Evolutionary conservation across 2,329 filamentous ascomycete genomes (phyloP).

Genomic region (Volutella citrinella): DNA sequence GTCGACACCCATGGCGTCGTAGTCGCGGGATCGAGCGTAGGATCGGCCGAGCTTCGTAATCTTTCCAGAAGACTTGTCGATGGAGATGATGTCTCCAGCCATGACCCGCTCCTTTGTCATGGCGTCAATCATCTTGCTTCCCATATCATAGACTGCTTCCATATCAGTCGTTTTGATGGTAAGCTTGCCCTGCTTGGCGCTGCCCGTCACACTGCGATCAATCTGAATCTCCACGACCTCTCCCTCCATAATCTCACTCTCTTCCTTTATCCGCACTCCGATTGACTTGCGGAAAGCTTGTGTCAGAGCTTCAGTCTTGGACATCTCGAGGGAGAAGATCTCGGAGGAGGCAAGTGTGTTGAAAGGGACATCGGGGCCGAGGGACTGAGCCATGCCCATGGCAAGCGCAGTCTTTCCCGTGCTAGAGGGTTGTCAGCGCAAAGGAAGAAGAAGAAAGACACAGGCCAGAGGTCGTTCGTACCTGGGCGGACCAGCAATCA

Average conservation of each 20-base stretch:
- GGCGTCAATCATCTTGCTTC: conserved; percentile 98
- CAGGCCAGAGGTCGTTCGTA: conserved; percentile 28
- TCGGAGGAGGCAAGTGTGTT: conserved; percentile 94
- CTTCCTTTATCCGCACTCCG: conserved; percentile 96
- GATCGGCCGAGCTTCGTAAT: conserved; percentile 96
- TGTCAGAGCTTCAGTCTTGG: conserved; percentile 95
- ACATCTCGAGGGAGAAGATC: conserved; percentile 99
- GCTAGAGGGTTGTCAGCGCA: conserved; percentile 43
- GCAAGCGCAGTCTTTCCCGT: conserved; percentile 98
- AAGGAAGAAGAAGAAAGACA: not conserved
- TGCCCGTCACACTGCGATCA: conserved; percentile 91
- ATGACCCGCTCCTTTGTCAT: conserved; percentile 99
- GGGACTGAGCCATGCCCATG: conserved; percentile 97
- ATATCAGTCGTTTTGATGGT: conserved; percentile 99
- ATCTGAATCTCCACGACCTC: conserved; percentile 99
- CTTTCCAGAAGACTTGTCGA: conserved; percentile 97
- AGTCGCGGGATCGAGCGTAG: conserved; percentile 92
- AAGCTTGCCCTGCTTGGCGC: conserved; percentile 96
- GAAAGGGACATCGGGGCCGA: conserved; percentile 92
- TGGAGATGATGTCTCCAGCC: conserved; percentile 96
- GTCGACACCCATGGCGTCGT: conserved; percentile 98
- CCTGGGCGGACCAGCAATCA: conserved; percentile 93
- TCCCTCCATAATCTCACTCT: conserved; percentile 98
- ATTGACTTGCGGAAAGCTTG: conserved; percentile 99
- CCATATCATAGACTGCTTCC: conserved; percentile 99